Evolutionary conservation across 768 basidiomycete genomes (phyloP).

Genomic region (Leccinum ochraceum): DNA sequence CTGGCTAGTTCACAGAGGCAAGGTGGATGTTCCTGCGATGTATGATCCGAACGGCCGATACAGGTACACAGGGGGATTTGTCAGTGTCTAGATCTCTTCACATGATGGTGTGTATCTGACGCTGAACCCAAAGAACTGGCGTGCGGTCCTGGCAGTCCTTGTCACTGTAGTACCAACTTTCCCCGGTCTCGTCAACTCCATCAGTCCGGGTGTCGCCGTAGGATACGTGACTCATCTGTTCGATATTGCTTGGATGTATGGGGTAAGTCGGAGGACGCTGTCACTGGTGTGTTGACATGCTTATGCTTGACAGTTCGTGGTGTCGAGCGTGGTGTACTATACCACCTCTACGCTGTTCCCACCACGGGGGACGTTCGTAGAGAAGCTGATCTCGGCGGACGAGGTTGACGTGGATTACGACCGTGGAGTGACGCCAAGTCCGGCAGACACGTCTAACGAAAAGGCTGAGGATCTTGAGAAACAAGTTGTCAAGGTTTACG

Average conservation of each 20-base stretch:
- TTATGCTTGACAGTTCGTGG: conserved; percentile 22
- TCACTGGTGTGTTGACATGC: background rate
- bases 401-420: conserved; percentile 10
- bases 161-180: conserved; percentile 68
- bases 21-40: conserved; percentile 82
- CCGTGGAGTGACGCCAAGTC: background rate
- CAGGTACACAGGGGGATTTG: conserved; percentile 72
- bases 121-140: conserved; percentile 64
- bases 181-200: conserved; percentile 74
- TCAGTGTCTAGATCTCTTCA: conserved; percentile 29
- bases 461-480: conserved; percentile 9
- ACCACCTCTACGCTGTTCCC: conserved; percentile 32
- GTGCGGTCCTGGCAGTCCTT: conserved; percentile 64
- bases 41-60: conserved; percentile 81
- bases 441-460: background rate
- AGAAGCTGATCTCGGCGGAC: conserved; percentile 32
- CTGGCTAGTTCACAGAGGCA: conserved; percentile 74
- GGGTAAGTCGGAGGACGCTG: conserved; percentile 46
- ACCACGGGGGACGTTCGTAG: conserved; percentile 30
- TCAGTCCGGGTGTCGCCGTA: conserved; percentile 62
- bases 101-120: conserved; percentile 1
- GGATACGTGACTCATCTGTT: conserved; percentile 62
- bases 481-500: background rate
- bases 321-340: conserved; percentile 33
- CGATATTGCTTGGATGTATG: conserved; percentile 77